A percentile compares a stretch with the other conserved stretches of the same genome.
Conservation (phyloP, 192 early-diverging fungal genomes). For the Dissophora globulifera region DNA sequence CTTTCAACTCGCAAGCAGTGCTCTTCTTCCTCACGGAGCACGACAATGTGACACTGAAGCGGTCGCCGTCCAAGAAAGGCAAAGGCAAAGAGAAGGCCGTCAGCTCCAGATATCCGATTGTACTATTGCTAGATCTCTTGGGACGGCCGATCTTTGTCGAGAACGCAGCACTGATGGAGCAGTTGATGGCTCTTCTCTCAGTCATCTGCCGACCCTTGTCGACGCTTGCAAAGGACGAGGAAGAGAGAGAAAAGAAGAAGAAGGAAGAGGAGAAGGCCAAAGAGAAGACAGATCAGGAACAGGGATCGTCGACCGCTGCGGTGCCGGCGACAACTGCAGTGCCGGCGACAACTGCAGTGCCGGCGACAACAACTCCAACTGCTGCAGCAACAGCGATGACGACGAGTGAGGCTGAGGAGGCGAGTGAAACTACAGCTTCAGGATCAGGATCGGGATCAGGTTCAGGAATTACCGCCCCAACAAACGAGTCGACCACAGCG, state of each 20-base stretch:
- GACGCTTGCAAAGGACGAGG: conserved; percentile 65
- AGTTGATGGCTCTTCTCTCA: conserved; percentile 86
- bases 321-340: neutral
- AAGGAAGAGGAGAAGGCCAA: conserved; percentile 16
- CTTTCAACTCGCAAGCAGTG: conserved; percentile 78
- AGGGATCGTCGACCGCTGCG: conserved; percentile 6
- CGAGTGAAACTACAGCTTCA: no score
- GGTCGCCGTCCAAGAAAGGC: conserved; percentile 64
- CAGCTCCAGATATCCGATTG: conserved; percentile 72
- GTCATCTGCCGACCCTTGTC: conserved; percentile 83
- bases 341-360: neutral
- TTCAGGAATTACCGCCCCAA: no score
- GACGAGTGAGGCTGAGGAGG: no score
- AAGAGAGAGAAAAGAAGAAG: conserved; percentile 57
- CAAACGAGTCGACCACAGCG: no score
- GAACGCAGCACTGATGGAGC: conserved; percentile 85
- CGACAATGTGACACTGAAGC: conserved; percentile 66
- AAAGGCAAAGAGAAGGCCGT: conserved; percentile 71
- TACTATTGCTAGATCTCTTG: conserved; percentile 84
- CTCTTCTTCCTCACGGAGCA: conserved; percentile 83
- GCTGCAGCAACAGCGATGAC: conserved; percentile 1
- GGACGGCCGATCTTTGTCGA: conserved; percentile 85
- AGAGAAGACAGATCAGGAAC: conserved; percentile 2
- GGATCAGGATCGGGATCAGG: no score
- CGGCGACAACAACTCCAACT: conserved; percentile 5